Evolutionary conservation across 1,284 basidiomycete genomes (phyloP), one percentile per base, ranked within the genome.

Genomic region (Thecaphora frezii): DNA sequence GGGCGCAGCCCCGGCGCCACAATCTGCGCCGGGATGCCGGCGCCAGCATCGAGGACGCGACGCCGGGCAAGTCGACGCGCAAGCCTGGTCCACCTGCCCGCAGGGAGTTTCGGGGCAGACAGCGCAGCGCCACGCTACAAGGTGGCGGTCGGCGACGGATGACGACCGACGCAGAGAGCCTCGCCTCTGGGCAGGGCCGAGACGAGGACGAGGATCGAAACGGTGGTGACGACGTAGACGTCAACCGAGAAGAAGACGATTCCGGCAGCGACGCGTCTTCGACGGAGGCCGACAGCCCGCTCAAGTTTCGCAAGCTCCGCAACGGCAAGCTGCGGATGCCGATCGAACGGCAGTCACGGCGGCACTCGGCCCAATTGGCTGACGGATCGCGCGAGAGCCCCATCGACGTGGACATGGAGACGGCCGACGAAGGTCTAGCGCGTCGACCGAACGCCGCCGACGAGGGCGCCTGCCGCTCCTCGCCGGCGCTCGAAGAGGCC

Each of bases 281-380:
- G 16, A 53, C 54, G 16, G 65, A 61, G 40, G 50, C 38, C 12
- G 57, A 62, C 13, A 73, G 66, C 12, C 71, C 71, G 13, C 54
- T 56, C 48, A 73, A 73, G 46, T 69, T 73, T 36, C 66, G 71
- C 45, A 69, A 64, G 50, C 59, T 73, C 18, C 59, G 71, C 30
- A 73, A 71, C 40, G 71, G 71, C 18, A 73, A 73, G 48, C 47
- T 73, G 10, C 62, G 71, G 22, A 36, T 71, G 24, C n/a, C 33
- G 40, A 4, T 26, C n/a, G n/a, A n/a, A n/a, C n/a, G n/a, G n/a
- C n/a, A n/a, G 8, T 7, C 8, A 7, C 28, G 8, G 28, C 28
- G 28, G 12, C 33, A 36, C 12, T 3, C 12, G 26, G 19, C 26
- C 12, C 13, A 28, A 3, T 19, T 12, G 19, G 38, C 18, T 5